Conservation (phyloP, 2,329 filamentous ascomycete genomes). For the Balansia obtecta region DNA sequence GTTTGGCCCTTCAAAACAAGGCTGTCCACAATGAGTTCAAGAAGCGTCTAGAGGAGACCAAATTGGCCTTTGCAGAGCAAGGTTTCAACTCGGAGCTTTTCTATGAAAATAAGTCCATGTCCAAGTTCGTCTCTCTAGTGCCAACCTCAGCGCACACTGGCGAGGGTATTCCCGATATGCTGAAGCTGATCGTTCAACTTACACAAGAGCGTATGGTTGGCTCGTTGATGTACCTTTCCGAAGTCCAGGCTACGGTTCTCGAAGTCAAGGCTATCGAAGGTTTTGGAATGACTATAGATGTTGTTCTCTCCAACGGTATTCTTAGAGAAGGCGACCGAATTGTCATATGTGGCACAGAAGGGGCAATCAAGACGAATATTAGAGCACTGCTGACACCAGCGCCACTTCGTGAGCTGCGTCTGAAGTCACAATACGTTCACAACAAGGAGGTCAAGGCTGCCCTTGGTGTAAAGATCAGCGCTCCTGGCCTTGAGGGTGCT, state of each 20-base stretch:
- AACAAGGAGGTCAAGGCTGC: constrained; percentile 99
- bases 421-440: constrained; percentile 95
- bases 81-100: constrained; percentile 96
- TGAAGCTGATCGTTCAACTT: constrained; percentile 84
- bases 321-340: constrained; percentile 89
- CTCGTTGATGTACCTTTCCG: constrained; percentile 94
- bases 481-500: constrained; percentile 86
- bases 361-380: constrained; percentile 89
- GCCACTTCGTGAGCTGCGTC: constrained; percentile 81
- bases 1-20: constrained; percentile 79
- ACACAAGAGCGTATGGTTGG: constrained; percentile 97
- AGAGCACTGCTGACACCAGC: constrained; percentile 87
- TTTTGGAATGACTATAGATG: constrained; percentile 96
- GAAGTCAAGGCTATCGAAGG: constrained; percentile 99
- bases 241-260: constrained; percentile 93
- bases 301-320: constrained; percentile 91
- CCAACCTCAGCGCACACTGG: constrained; percentile 98
- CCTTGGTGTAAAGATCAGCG: constrained; percentile 96
- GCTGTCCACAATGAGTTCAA: constrained; percentile 89
- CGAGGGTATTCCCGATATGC: constrained; percentile 96
- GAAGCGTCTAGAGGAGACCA: constrained; percentile 80
- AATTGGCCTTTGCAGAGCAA: constrained; percentile 88
- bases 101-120: constrained; percentile 97
- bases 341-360: constrained; percentile 92
- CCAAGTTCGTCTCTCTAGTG: constrained; percentile 85